These are phyloP conservation scores for Breviolum minutum DNA, from an alignment of 73 alveolate species.

Conservation along the genomic window DNA sequence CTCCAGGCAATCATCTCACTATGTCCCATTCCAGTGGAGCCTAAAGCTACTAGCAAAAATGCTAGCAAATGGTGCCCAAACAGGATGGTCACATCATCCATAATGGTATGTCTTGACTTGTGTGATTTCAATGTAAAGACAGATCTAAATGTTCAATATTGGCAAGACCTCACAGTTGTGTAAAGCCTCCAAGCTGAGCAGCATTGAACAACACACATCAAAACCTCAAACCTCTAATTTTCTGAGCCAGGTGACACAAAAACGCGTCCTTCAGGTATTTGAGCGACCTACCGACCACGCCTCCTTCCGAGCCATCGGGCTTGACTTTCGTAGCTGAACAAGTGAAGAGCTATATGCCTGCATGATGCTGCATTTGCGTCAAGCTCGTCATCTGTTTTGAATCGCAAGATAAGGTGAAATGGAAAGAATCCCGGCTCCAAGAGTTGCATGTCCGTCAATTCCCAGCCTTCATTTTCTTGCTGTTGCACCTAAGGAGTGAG, in stretches of 20 bases:
- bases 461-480: neutral
- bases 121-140: neutral
- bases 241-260: neutral
- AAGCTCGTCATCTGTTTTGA: neutral
- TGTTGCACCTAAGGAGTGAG: no score
- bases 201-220: neutral
- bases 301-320: neutral
- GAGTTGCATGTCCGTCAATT: neutral
- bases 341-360: neutral
- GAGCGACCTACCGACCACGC: slow-evolving; percentile 25
- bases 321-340: neutral
- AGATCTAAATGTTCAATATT: no score
- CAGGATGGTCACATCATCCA: no score
- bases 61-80: no score
- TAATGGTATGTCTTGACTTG: neutral
- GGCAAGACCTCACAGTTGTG: no score
- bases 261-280: neutral
- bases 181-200: no score
- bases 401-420: neutral
- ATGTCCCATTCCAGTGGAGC: neutral
- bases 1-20: no score
- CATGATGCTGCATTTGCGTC: no score
- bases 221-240: neutral
- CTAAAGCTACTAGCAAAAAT: no score
- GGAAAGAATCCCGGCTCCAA: no score